phyloP scores from a whole-genome alignment of 106 monocot species.

The Platanthera guangdongensis region DNA sequence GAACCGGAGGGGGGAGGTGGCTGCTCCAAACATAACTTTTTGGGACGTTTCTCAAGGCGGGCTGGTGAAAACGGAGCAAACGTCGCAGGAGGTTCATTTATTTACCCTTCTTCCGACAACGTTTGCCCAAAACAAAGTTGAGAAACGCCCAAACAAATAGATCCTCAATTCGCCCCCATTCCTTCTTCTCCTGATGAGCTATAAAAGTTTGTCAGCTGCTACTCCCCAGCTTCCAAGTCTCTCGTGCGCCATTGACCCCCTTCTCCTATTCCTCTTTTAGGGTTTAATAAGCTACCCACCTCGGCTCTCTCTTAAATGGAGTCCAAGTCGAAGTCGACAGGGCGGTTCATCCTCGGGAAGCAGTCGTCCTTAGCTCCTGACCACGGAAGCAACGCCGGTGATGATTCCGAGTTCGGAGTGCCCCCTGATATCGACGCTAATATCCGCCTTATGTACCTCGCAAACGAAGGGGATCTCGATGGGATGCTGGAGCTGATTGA shows the following conservation, averaged over 20 bases:
- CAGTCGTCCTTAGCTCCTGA: constrained; percentile 67
- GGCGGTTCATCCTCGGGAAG: constrained; percentile 50
- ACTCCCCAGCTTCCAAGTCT: too few species aligned
- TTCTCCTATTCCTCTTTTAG: not conserved
- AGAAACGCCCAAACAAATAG: too few species aligned
- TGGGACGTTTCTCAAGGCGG: too few species aligned
- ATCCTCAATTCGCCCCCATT: too few species aligned
- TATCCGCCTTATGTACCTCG: constrained; percentile 66
- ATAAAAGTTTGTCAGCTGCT: too few species aligned
- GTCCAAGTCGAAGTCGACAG: constrained; percentile 28
- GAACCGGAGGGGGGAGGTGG: too few species aligned
- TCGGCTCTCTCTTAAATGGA: constrained; percentile 16
- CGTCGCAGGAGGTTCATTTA: too few species aligned
- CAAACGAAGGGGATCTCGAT: constrained; percentile 66
- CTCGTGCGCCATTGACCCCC: not conserved
- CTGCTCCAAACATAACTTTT: too few species aligned
- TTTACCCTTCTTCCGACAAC: too few species aligned
- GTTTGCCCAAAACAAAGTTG: too few species aligned
- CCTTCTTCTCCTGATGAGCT: too few species aligned
- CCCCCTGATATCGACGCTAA: constrained; percentile 21
- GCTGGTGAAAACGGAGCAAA: too few species aligned
- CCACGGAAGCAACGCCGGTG: not conserved
- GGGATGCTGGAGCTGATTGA: constrained; percentile 65
- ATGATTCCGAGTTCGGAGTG: not conserved
- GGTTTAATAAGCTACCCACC: not conserved